Evolutionary conservation across 148 eudicot genomes (phyloP).

Genomic region (Chenopodium album): DNA sequence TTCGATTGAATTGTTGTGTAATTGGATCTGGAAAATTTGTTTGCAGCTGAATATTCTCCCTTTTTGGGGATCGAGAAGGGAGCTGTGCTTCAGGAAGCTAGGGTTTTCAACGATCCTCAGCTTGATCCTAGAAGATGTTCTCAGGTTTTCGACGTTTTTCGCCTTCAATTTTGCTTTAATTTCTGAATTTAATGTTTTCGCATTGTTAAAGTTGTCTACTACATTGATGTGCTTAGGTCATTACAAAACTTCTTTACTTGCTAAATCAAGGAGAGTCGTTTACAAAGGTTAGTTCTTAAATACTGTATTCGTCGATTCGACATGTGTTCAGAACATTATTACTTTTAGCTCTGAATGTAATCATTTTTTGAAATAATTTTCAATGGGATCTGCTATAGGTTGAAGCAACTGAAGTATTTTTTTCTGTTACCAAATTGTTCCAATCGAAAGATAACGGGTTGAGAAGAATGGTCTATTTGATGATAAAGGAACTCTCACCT

Average conservation of each 20-base stretch:
- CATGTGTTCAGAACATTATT: not conserved
- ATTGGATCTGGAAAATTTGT: slow-evolving; percentile 25
- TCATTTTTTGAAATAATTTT: not conserved
- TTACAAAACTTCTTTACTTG: slow-evolving; percentile 81
- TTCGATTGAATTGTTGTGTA: slow-evolving; percentile 5
- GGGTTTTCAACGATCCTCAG: slow-evolving; percentile 96
- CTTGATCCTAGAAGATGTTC: slow-evolving; percentile 89
- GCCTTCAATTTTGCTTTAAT: not conserved
- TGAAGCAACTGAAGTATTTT: slow-evolving; percentile 95
- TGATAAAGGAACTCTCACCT: slow-evolving; percentile 93
- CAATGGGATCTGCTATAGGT: slow-evolving; percentile 38
- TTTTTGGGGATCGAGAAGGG: slow-evolving; percentile 95
- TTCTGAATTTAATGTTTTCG: not conserved
- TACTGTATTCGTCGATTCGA: not conserved
- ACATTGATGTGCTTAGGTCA: slow-evolving; percentile 50
- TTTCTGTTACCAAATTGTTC: slow-evolving; percentile 83
- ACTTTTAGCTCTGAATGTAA: not conserved
- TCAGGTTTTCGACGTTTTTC: slow-evolving; percentile 44
- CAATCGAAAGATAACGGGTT: slow-evolving; percentile 78
- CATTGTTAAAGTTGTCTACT: not conserved
- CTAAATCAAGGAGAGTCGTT: slow-evolving; percentile 85
- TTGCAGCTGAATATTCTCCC: slow-evolving; percentile 80
- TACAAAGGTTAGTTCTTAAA: slow-evolving; percentile 58
- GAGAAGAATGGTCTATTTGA: slow-evolving; percentile 93
- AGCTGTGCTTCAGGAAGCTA: slow-evolving; percentile 90